A percentile compares a stretch with the other conserved stretches of the same genome.
phyloP scores from a whole-genome alignment of 2,329 filamentous ascomycete genomes.

The Paecilomyces dactylethromorphus region DNA sequence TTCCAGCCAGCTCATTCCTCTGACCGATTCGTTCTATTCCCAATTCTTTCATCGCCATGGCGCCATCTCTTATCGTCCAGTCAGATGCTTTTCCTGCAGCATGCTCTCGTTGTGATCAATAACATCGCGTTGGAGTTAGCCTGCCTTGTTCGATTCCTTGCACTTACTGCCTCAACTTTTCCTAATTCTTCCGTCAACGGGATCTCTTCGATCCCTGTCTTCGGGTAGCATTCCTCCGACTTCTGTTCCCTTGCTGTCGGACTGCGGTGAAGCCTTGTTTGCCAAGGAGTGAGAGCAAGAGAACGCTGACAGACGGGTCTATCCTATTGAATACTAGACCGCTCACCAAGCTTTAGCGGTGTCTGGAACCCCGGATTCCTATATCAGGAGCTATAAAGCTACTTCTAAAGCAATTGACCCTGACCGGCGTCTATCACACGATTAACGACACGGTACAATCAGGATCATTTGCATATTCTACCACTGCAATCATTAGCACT shows the following conservation, averaged over 20 bases:
- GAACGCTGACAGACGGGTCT: neutral
- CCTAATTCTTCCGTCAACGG: constrained; percentile 10
- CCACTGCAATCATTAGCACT: neutral
- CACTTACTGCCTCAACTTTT: constrained; percentile 1
- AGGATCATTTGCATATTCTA: constrained; percentile 3
- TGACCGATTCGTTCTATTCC: constrained; percentile 4
- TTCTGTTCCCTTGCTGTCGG: neutral
- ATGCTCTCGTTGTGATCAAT: constrained; percentile 14
- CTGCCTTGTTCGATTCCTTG: constrained; percentile 8
- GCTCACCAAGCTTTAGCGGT: neutral
- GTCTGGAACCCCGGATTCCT: neutral
- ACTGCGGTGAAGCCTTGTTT: neutral
- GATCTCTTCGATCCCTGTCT: neutral
- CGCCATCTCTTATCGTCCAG: constrained; percentile 12
- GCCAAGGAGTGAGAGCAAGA: neutral
- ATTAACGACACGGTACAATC: neutral
- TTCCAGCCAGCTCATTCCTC: constrained; percentile 7
- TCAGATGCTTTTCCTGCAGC: constrained; percentile 13
- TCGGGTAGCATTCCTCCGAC: neutral
- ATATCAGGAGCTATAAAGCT: neutral
- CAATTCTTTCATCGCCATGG: constrained; percentile 8
- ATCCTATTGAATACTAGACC: neutral
- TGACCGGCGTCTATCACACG: neutral
- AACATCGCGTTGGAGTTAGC: constrained; percentile 10
- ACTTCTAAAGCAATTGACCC: neutral